A percentile compares a stretch with the other conserved stretches of the same genome.
phyloP scores from a whole-genome alignment of 129 eudicot species.

The Chrysanthemum lavandulifolium region DNA sequence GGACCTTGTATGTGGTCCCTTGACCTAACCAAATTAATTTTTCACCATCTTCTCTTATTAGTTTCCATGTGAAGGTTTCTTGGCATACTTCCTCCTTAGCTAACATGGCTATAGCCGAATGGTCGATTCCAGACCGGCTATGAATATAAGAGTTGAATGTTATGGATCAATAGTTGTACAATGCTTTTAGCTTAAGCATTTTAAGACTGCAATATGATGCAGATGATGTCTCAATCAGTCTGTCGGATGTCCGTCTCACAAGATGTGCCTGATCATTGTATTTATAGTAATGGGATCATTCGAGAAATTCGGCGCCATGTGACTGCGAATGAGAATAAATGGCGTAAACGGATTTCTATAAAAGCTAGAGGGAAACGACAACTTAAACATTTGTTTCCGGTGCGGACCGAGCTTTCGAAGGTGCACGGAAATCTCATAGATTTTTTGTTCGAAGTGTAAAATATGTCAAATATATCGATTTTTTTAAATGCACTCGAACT shows the following conservation, averaged over 20 bases:
- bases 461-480: too few species aligned
- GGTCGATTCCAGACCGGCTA: neutral
- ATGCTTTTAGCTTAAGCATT: neutral
- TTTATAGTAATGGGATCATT: constrained; percentile 15
- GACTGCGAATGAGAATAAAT: neutral
- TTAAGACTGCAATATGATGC: neutral
- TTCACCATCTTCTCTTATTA: constrained; percentile 34
- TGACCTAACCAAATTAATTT: constrained; percentile 27
- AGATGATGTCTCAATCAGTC: constrained; percentile 19
- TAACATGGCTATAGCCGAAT: constrained; percentile 3
- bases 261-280: constrained; percentile 26
- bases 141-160: neutral
- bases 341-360: neutral
- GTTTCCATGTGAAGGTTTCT: constrained; percentile 43
- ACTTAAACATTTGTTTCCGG: neutral
- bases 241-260: constrained; percentile 18
- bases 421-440: too few species aligned
- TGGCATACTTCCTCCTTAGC: constrained; percentile 27
- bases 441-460: too few species aligned
- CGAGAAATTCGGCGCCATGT: neutral
- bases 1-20: constrained; percentile 43
- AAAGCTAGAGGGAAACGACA: neutral
- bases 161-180: neutral
- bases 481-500: too few species aligned
- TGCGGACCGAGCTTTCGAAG: too few species aligned